Evolutionary conservation across 331 rosid genomes (phyloP).

Genomic region (Prunus yedoensis): DNA sequence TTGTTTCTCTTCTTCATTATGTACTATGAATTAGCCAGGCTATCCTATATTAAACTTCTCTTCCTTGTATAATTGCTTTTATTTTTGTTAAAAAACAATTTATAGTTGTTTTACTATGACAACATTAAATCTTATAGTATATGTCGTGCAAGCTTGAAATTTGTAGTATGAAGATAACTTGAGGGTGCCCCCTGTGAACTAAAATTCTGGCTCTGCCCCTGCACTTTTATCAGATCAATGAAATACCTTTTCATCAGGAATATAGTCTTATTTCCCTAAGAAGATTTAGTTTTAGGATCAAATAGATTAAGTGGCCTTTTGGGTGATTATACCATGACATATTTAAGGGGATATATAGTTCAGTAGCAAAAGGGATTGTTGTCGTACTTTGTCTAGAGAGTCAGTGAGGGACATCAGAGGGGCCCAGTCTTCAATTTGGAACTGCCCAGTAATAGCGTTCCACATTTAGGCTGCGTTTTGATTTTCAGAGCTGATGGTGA

Average conservation of each 20-base stretch:
- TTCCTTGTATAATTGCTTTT: too few species aligned
- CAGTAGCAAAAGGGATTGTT: slow-evolving; percentile 1
- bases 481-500: neutral
- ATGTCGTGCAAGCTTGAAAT: too few species aligned
- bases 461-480: neutral
- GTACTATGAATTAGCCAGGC: too few species aligned
- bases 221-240: neutral
- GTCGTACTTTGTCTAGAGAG: neutral
- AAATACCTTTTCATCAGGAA: neutral
- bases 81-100: too few species aligned
- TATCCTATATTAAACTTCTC: too few species aligned
- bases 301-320: neutral
- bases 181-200: too few species aligned
- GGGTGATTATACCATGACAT: neutral
- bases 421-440: neutral
- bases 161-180: too few species aligned
- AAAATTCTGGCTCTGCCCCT: too few species aligned
- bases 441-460: neutral
- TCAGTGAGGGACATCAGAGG: neutral
- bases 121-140: too few species aligned
- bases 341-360: slow-evolving; percentile 1
- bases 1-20: too few species aligned
- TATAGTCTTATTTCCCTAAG: neutral
- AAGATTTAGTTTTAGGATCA: neutral
- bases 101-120: too few species aligned